Percentiles rank a stretch among this genome's conserved stretches.
Conservation (phyloP, 179 eudicot species). For the Heliamphora ciliata region DNA sequence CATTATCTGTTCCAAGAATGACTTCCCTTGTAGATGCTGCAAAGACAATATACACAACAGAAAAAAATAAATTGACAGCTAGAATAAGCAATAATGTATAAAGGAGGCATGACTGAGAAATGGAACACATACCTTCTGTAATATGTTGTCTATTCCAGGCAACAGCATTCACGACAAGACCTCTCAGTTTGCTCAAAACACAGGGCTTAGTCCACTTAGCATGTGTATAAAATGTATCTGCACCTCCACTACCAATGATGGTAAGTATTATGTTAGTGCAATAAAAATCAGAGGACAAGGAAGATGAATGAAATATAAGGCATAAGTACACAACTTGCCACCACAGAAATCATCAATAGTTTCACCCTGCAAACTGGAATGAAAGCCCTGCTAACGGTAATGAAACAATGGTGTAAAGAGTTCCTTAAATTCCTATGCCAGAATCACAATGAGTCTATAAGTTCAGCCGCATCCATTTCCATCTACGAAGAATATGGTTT, state of each 20-base stretch:
- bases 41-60: constrained; percentile 16
- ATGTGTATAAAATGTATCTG: constrained; percentile 87
- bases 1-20: constrained; percentile 86
- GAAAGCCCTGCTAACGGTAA: background rate
- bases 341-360: background rate
- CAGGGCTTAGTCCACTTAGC: constrained; percentile 94
- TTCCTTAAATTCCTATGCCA: background rate
- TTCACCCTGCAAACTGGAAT: background rate
- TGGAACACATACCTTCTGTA: constrained; percentile 58
- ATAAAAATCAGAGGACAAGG: background rate
- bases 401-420: background rate
- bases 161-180: constrained; percentile 78
- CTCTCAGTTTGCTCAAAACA: constrained; percentile 62
- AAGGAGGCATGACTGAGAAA: constrained; percentile 6
- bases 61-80: background rate
- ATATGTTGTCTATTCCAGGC: constrained; percentile 95
- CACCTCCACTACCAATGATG: constrained; percentile 65
- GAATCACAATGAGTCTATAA: background rate
- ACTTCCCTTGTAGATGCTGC: constrained; percentile 85
- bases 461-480: background rate
- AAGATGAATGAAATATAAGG: background rate
- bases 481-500: background rate
- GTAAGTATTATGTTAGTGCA: background rate
- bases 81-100: background rate
- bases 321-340: background rate